phyloP scores from a whole-genome alignment of 2,329 filamentous ascomycete species.

The Podosphaera aphanis region DNA sequence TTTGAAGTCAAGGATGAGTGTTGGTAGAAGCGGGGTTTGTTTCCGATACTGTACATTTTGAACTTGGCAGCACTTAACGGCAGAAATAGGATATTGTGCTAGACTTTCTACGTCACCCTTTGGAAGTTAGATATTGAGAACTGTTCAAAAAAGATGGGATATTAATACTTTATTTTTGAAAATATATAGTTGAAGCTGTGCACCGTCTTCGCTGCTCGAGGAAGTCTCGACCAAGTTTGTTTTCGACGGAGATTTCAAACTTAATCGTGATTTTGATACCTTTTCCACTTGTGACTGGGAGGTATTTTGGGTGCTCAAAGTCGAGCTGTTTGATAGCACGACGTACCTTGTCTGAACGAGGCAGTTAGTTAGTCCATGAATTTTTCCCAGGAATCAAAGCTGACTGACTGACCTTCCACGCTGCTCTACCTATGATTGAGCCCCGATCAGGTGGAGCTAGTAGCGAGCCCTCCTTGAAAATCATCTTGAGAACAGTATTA shows the following conservation, averaged over 20 bases:
- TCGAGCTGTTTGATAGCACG: conserved; percentile 25
- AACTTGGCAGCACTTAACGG: conserved; percentile 18
- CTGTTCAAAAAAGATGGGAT: background rate
- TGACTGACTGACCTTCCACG: conserved; percentile 26
- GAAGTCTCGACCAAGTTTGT: conserved; percentile 12
- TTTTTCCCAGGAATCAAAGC: background rate
- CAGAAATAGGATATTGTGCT: conserved; percentile 13
- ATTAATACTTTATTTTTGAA: conserved; percentile 17
- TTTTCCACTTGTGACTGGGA: conserved; percentile 6
- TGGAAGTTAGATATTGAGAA: background rate
- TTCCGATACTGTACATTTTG: conserved; percentile 37
- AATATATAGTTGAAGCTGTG: conserved; percentile 14
- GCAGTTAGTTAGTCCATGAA: conserved; percentile 2
- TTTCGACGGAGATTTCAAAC: conserved; percentile 6
- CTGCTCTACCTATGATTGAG: conserved; percentile 25
- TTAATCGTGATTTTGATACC: background rate
- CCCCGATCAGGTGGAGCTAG: conserved; percentile 27
- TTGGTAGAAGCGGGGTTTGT: conserved; percentile 33
- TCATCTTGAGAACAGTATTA: conserved; percentile 7
- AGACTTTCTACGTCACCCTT: conserved; percentile 17
- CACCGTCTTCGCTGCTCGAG: conserved; percentile 4
- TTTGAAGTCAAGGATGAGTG: conserved; percentile 30
- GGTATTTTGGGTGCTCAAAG: conserved; percentile 25
- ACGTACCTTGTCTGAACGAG: conserved; percentile 31
- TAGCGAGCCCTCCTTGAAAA: conserved; percentile 27